A percentile compares a stretch with the other conserved stretches of the same genome.
Conservation (phyloP, 108 stramenopile genomes). For the Hondaea fermentalgiana region DNA sequence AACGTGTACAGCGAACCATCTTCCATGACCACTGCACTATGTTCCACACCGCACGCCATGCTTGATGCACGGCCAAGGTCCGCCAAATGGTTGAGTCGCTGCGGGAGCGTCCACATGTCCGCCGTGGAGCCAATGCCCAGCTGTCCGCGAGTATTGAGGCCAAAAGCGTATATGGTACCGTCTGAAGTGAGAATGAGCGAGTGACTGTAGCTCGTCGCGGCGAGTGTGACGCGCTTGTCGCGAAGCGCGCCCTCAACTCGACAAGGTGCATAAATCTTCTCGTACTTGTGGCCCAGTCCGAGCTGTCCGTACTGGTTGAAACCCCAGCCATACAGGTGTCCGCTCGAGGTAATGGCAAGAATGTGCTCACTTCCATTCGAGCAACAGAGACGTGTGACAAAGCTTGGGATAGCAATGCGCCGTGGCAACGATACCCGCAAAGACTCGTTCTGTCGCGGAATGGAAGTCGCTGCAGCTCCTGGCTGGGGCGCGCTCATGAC, state of each 20-base stretch:
- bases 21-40: conserved; percentile 2
- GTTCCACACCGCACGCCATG: background rate
- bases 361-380: background rate
- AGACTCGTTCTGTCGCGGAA: background rate
- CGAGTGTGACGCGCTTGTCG: background rate
- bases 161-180: background rate
- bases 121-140: conserved; percentile 3
- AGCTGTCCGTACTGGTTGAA: conserved; percentile 11
- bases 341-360: background rate
- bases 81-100: background rate
- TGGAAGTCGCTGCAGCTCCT: background rate
- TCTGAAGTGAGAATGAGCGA: background rate
- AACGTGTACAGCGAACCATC: background rate
- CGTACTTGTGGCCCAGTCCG: background rate
- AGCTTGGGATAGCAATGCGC: background rate
- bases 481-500: background rate
- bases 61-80: background rate
- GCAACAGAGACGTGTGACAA: background rate
- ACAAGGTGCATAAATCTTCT: background rate
- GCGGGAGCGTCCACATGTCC: background rate
- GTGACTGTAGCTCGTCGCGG: conserved; percentile 14
- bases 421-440: background rate
- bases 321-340: conserved; percentile 8
- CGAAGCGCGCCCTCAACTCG: conserved; percentile 6
- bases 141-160: background rate